Evolutionary conservation across 805 yeast genomes (phyloP), one percentile per base, ranked within the genome.

Genomic region (Candida namnaoensis): DNA sequence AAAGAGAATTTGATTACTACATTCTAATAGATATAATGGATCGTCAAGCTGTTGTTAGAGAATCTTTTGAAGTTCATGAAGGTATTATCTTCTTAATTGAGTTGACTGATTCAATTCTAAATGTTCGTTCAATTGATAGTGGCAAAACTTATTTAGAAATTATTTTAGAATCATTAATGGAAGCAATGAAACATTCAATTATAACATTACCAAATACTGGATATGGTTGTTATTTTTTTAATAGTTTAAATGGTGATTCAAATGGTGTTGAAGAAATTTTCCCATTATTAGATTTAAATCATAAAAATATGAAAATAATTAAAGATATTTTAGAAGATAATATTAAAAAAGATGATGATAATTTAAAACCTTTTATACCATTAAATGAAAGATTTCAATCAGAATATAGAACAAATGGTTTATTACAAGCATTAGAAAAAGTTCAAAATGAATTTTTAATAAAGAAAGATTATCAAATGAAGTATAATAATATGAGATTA

Each of bases 121-220:
- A 67, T 39, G 44, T 49, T 5, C 66, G 65, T 14, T 54, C 71
- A n/a, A 58, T 54, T n/a, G 41, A 52, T 1, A 47, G 59, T 4
- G 63, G 60, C 24, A 63, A 63, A 38, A 53, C 68, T n/a, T 76
- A 73, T 47, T 50, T 80, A 7, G 49, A 63, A 30, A 76, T 71
- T 45, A 76, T 82, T 9, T 53, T 90, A 14, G 67, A 68, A 12
- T 70, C 83, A 2, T 65, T 85, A 7, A 65, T 71, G 40, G 78
- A 75, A n/a, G 62, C 87, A 32, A 73, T 88, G 62, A 68, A 80
- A 4, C 81, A 78, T 38, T 64, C 86, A 43, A 76, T 83, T 2
- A 76, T 83, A 32, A 69, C 82, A 0, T 60, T 76, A 34, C 86
- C 88, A 1, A 66, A 69, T 37, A 82, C 91, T 1, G 90, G 87